Conservation (phyloP, 331 rosid genomes). For the Quercus tomentella region DNA sequence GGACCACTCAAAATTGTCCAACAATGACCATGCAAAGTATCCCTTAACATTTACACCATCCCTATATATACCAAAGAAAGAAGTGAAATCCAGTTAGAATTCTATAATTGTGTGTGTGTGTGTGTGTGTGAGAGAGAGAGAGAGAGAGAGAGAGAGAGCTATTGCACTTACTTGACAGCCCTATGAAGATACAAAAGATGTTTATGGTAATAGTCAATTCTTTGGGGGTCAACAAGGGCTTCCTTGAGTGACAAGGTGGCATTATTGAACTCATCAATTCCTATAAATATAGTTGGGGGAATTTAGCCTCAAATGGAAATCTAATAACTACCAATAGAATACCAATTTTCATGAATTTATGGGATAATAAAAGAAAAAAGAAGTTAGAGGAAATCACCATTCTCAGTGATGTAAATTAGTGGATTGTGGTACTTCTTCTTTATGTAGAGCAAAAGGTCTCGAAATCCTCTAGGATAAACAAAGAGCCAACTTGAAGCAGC, state of each 20-base stretch:
- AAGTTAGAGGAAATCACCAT: slow-evolving; percentile 30
- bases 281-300: slow-evolving; percentile 14
- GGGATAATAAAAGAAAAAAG: background rate
- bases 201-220: slow-evolving; percentile 27
- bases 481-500: slow-evolving; percentile 48
- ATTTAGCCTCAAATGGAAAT: background rate
- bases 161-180: slow-evolving; percentile 32
- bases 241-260: slow-evolving; percentile 24
- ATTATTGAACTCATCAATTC: slow-evolving; percentile 45
- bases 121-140: no score
- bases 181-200: slow-evolving; percentile 30
- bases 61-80: background rate
- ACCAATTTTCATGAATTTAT: background rate
- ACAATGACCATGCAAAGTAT: background rate
- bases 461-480: slow-evolving; percentile 24
- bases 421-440: no score
- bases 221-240: slow-evolving; percentile 25
- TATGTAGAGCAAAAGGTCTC: no score
- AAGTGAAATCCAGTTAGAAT: no score
- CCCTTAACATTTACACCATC: background rate
- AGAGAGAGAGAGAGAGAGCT: no score
- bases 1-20: background rate
- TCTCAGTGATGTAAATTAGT: slow-evolving; percentile 40
- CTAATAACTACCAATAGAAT: background rate
- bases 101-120: no score